Evolutionary conservation across 2,329 filamentous ascomycete genomes (phyloP).

Genomic region (Cladophialophora carrionii): DNA sequence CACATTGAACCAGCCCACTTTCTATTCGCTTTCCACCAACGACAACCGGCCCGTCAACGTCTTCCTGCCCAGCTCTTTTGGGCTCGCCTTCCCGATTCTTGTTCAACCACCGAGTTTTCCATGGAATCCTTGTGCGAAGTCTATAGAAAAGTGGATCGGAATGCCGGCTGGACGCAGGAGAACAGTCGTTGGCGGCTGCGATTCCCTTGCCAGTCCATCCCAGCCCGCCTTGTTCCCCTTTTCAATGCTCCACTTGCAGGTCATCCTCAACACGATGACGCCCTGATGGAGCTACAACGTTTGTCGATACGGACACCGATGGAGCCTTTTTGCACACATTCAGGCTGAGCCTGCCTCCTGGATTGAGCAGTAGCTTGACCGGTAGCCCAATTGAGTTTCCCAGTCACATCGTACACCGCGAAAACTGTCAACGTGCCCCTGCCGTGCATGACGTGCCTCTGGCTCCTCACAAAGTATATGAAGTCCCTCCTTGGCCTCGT

Average conservation of each 20-base stretch:
- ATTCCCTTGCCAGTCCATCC: slow-evolving; percentile 6
- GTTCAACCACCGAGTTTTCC: slow-evolving; percentile 7
- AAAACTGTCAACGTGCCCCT: slow-evolving; percentile 27
- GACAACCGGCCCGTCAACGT: slow-evolving; percentile 3
- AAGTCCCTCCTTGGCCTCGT: slow-evolving; percentile 21
- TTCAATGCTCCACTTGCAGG: slow-evolving; percentile 22
- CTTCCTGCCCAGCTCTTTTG: slow-evolving; percentile 5
- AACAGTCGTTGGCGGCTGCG: neutral
- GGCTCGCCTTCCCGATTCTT: slow-evolving; percentile 2
- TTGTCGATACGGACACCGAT: slow-evolving; percentile 8
- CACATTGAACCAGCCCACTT: slow-evolving; percentile 25
- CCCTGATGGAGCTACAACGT: neutral
- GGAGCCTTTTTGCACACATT: neutral
- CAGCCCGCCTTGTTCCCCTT: slow-evolving; percentile 28
- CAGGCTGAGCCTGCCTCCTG: slow-evolving; percentile 28
- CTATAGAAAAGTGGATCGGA: slow-evolving; percentile 9
- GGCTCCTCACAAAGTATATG: slow-evolving; percentile 31
- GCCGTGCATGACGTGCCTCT: slow-evolving; percentile 31
- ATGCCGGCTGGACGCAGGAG: neutral
- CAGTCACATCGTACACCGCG: slow-evolving; percentile 23
- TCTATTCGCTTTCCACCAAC: slow-evolving; percentile 12
- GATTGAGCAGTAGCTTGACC: slow-evolving; percentile 16
- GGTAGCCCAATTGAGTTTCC: slow-evolving; percentile 17
- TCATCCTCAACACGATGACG: slow-evolving; percentile 9
- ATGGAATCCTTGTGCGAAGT: neutral